Evolutionary conservation across 768 basidiomycete species (phyloP).

Genomic region (Boletus bicolor): DNA sequence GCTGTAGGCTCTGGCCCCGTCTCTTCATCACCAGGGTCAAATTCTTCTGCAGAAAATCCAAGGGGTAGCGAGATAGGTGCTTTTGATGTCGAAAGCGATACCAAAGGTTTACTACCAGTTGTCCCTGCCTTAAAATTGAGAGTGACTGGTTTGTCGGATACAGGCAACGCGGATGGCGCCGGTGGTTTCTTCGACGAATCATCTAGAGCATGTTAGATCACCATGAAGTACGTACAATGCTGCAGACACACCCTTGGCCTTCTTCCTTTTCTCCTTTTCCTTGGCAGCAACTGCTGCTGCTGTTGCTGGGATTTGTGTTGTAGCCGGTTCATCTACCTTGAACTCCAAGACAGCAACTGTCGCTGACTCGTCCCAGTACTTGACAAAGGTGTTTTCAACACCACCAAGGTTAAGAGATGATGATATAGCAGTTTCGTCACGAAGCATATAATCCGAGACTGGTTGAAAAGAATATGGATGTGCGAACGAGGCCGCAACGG

Average conservation of each 20-base stretch:
- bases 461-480: constrained; percentile 89
- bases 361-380: constrained; percentile 91
- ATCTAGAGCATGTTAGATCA: constrained; percentile 22
- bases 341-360: constrained; percentile 75
- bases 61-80: constrained; percentile 42
- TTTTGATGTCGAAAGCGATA: constrained; percentile 28
- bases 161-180: constrained; percentile 64
- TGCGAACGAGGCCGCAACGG: constrained; percentile 90
- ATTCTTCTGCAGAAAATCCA: constrained; percentile 72
- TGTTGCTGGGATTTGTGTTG: constrained; percentile 21
- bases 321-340: constrained; percentile 60
- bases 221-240: neutral
- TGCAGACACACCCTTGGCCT: constrained; percentile 44
- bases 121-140: constrained; percentile 60
- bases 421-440: constrained; percentile 72
- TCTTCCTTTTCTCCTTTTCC: constrained; percentile 58
- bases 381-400: constrained; percentile 67
- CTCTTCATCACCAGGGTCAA: constrained; percentile 38
- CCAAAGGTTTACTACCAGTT: constrained; percentile 17
- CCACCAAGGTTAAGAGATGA: constrained; percentile 71
- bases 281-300: constrained; percentile 47
- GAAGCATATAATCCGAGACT: constrained; percentile 65
- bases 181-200: constrained; percentile 38
- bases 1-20: constrained; percentile 40
- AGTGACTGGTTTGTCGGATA: constrained; percentile 80